Percentiles rank a stretch among this genome's conserved stretches.
phyloP scores from a whole-genome alignment of 805 yeast genomes.

The Clavispora vitiphila region DNA sequence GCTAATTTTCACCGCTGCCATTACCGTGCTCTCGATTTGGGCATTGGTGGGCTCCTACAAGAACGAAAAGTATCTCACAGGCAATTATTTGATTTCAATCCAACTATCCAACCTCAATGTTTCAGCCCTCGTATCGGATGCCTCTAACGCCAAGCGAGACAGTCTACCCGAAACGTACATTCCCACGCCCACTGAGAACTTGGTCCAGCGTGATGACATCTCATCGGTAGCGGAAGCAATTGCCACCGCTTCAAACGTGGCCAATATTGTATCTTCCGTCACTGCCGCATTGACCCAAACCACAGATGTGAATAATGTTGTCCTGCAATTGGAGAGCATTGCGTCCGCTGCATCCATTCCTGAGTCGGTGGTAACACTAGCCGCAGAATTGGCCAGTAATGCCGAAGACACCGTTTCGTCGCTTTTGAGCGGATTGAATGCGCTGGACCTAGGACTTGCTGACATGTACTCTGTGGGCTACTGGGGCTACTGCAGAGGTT shows the following conservation, averaged over 20 bases:
- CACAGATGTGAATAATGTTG: not conserved
- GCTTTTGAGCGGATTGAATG: slow-evolving; percentile 13
- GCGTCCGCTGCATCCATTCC: slow-evolving; percentile 13
- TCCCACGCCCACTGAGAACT: not conserved
- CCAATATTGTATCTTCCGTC: not conserved
- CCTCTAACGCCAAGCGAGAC: not conserved
- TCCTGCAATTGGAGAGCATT: slow-evolving; percentile 1
- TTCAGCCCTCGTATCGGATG: slow-evolving; percentile 21
- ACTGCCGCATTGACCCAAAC: not conserved
- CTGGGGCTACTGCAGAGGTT: slow-evolving; percentile 43
- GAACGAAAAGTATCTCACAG: slow-evolving; percentile 28
- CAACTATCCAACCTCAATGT: slow-evolving; percentile 31
- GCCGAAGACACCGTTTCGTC: slow-evolving; percentile 14
- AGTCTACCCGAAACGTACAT: not conserved
- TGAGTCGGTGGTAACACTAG: slow-evolving; percentile 11
- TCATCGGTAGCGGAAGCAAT: not conserved
- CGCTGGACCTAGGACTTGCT: slow-evolving; percentile 34
- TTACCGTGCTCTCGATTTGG: slow-evolving; percentile 28
- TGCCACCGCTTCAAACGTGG: not conserved
- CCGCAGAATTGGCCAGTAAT: slow-evolving; percentile 9
- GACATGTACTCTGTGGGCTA: slow-evolving; percentile 36
- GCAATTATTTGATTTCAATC: slow-evolving; percentile 31
- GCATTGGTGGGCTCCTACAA: slow-evolving; percentile 37
- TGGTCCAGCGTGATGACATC: not conserved
- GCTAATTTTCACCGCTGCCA: slow-evolving; percentile 28